phyloP scores from a whole-genome alignment of 75 land plant genomes.

The Sequoia sempervirens region DNA sequence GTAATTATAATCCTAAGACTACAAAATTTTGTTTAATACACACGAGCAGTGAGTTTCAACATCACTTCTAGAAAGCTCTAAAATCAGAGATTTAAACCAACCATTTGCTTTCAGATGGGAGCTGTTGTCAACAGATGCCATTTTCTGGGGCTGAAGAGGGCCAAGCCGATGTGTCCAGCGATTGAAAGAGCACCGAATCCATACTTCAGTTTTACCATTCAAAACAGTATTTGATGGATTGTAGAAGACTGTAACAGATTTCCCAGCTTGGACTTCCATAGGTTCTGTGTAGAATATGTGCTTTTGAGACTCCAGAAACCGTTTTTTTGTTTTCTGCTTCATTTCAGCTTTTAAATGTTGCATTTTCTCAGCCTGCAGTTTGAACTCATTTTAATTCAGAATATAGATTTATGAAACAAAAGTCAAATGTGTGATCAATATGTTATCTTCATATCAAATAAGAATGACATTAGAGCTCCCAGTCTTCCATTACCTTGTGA shows the following conservation, averaged over 20 bases:
- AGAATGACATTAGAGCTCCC: neutral
- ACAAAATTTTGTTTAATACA: neutral
- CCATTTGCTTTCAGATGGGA: conserved; percentile 60
- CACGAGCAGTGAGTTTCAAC: neutral
- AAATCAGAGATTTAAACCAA: conserved; percentile 13
- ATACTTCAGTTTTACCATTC: conserved; percentile 76
- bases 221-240: conserved; percentile 81
- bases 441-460: neutral
- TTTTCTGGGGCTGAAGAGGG: conserved; percentile 57
- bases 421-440: neutral
- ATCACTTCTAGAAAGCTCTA: neutral
- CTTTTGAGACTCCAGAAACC: conserved; percentile 65
- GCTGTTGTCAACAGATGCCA: conserved; percentile 46
- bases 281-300: conserved; percentile 88
- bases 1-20: neutral
- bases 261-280: conserved; percentile 73
- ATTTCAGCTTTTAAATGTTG: conserved; percentile 59
- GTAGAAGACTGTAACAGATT: conserved; percentile 57
- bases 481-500: neutral
- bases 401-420: neutral
- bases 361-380: conserved; percentile 59
- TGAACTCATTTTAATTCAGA: neutral
- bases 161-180: conserved; percentile 81
- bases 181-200: conserved; percentile 80
- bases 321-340: conserved; percentile 57